Conservation (phyloP, 2,329 filamentous ascomycete genomes). For the Penicillium corylophilum region DNA sequence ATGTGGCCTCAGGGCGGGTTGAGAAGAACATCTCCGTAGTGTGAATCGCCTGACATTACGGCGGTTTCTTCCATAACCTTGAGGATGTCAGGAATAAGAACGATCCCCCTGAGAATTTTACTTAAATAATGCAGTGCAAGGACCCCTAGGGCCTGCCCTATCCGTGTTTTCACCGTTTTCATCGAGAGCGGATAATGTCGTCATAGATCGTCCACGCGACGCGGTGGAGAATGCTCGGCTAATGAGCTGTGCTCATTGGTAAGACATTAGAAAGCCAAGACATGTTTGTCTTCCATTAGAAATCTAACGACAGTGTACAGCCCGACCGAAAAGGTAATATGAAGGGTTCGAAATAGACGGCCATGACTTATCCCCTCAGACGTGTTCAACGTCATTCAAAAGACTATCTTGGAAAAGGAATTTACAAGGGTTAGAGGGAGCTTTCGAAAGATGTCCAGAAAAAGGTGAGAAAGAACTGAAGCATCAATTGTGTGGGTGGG, state of each 20-base stretch:
- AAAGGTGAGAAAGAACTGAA: too few species aligned
- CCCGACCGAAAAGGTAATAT: too few species aligned
- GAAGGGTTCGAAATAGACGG: too few species aligned
- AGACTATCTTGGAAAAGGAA: too few species aligned
- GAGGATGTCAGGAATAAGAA: not conserved
- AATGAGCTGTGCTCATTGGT: not conserved
- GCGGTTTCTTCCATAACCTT: not conserved
- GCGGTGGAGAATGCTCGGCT: not conserved
- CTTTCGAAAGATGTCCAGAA: too few species aligned
- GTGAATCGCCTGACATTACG: not conserved
- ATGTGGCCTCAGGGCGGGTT: not conserved
- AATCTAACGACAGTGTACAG: too few species aligned
- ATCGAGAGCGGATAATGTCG: constrained; percentile 2
- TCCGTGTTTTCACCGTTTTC: constrained; percentile 1
- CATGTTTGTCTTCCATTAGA: not conserved
- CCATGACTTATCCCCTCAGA: too few species aligned
- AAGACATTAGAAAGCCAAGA: not conserved
- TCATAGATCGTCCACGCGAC: constrained; percentile 4
- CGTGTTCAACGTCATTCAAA: too few species aligned
- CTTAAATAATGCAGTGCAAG: constrained; percentile 9
- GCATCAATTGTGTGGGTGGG: too few species aligned
- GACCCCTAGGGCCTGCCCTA: constrained; percentile 17
- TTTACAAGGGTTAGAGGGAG: too few species aligned
- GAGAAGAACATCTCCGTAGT: not conserved
- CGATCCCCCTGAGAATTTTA: not conserved